Base-by-base conservation (phyloP, 73 alveolate species). In the Loxodes magnus region DNA sequence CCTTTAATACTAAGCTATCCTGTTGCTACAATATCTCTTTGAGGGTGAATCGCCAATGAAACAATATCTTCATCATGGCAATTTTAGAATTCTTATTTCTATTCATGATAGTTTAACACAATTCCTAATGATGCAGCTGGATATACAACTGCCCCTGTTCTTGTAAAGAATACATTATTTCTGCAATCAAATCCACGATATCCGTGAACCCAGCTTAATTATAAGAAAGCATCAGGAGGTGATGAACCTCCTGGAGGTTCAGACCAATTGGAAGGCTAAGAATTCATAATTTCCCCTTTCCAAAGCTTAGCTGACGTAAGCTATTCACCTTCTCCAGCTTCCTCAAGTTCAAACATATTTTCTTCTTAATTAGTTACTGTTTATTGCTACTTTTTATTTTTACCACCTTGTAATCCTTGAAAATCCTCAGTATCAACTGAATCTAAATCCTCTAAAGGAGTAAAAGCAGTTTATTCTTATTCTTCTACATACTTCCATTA, bases 91-190 rank as follows among this genome's bases (percentile, higher is more conserved):
- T 73, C 66, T 64, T 93, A 88, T 61, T 72, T 76, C 38, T 76
- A 71, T 4, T 75, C 67, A 14, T 67, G 61, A 38, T 71, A 75
- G 67, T 92, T 77, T 51, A 81, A 57, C 9, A 88, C 97, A 7
- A 89, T 71, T 49, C 97, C 97, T 41, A 90, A 64, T 7, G 97
- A 97, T 36, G 99, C 99, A 15, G 99, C 71, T 26, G 89, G 71
- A 70, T 84, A 85, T 0, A 82, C 91, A 12, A 86, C 77, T 71
- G 84, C 81, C 52, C 75, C 77, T 34, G 74, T 82, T 49, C 60
- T 78, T 24, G 92, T 79, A 70, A 88, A 93, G 25, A 74, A 73
- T 5, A 88, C 58, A 78, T 85, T 92, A 64, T 87, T 89, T 55
- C 98, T 64, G 9, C 94, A 75, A 63, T 93, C 99, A 49, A 93